These are phyloP conservation scores for Agapanthus africanus DNA, from an alignment of 106 monocot genomes.

Conservation along the genomic window DNA sequence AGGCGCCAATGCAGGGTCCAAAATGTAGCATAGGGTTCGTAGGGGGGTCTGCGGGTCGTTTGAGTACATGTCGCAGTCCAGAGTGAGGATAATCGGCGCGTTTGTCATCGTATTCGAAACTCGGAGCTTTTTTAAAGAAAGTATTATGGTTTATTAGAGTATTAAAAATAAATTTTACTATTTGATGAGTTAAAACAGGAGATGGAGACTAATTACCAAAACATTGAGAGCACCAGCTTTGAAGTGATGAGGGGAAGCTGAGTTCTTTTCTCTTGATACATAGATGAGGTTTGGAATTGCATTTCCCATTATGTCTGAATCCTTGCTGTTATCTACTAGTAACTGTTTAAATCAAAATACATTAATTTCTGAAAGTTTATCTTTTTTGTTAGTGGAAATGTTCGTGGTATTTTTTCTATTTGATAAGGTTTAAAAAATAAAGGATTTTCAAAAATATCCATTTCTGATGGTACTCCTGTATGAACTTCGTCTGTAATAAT, in stretches of 20 bases:
- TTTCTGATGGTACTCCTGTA: too few species aligned
- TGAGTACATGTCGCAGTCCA: conserved; percentile 70
- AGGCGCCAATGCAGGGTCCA: conserved; percentile 30
- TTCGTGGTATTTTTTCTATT: too few species aligned
- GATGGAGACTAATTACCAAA: too few species aligned
- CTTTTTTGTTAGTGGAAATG: too few species aligned
- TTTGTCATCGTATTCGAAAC: conserved; percentile 52
- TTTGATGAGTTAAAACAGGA: too few species aligned
- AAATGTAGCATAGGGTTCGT: conserved; percentile 57
- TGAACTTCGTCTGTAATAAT: too few species aligned
- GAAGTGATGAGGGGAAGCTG: conserved; percentile 41
- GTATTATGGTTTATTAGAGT: too few species aligned
- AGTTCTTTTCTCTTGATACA: conserved; percentile 50
- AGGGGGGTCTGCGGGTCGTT: conserved; percentile 53
- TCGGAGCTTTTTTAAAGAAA: conserved; percentile 21
- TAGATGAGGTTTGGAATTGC: conserved; percentile 46
- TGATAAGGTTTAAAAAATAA: too few species aligned
- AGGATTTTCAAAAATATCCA: too few species aligned
- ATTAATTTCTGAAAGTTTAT: too few species aligned
- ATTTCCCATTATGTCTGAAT: conserved; percentile 28
- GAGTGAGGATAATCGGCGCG: conserved; percentile 45
- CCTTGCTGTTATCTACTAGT: conserved; percentile 34
- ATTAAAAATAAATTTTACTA: too few species aligned
- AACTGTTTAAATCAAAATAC: conserved; percentile 36
- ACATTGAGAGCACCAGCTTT: conserved; percentile 76